These are phyloP conservation scores for Lablab purpureus DNA, from an alignment of 306 rosid genomes.

Conservation along the genomic window DNA sequence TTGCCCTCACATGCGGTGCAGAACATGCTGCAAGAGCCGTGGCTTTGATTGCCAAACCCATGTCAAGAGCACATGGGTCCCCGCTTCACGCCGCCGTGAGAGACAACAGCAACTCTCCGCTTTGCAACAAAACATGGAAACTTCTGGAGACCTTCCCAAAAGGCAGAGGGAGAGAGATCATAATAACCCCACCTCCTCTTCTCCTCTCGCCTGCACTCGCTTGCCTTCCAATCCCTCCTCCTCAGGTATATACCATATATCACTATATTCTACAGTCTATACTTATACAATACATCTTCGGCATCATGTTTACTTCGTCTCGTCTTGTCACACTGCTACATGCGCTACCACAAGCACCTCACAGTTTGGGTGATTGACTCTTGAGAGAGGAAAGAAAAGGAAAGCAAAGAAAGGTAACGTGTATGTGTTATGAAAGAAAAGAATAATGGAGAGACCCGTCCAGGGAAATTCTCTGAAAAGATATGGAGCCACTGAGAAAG, in stretches of 20 bases:
- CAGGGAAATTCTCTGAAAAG: slow-evolving; percentile 53
- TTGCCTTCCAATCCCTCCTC: slow-evolving; percentile 57
- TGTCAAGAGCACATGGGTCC: slow-evolving; percentile 93
- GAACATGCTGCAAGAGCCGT: slow-evolving; percentile 95
- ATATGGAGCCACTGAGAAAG: slow-evolving; percentile 38
- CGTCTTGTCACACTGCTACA: slow-evolving; percentile 15
- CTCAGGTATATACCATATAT: slow-evolving; percentile 48
- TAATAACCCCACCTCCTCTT: slow-evolving; percentile 47
- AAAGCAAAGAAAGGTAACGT: background rate
- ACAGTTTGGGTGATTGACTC: slow-evolving; percentile 47
- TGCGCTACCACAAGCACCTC: slow-evolving; percentile 5
- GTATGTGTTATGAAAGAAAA: background rate
- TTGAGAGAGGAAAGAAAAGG: slow-evolving; percentile 17
- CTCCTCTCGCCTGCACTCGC: slow-evolving; percentile 65
- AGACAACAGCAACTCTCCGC: slow-evolving; percentile 60
- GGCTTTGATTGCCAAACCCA: slow-evolving; percentile 90
- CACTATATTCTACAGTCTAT: too few relatives aligned
- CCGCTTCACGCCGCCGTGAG: slow-evolving; percentile 84
- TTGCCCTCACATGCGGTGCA: slow-evolving; percentile 82
- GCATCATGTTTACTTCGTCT: background rate
- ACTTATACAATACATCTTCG: background rate
- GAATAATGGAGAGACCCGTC: slow-evolving; percentile 39
- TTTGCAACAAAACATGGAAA: slow-evolving; percentile 31
- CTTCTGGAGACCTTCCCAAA: slow-evolving; percentile 52
- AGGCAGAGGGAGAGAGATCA: slow-evolving; percentile 76